Evolutionary conservation across 345 rosid genomes (phyloP).

Genomic region (Clausena lansium): DNA sequence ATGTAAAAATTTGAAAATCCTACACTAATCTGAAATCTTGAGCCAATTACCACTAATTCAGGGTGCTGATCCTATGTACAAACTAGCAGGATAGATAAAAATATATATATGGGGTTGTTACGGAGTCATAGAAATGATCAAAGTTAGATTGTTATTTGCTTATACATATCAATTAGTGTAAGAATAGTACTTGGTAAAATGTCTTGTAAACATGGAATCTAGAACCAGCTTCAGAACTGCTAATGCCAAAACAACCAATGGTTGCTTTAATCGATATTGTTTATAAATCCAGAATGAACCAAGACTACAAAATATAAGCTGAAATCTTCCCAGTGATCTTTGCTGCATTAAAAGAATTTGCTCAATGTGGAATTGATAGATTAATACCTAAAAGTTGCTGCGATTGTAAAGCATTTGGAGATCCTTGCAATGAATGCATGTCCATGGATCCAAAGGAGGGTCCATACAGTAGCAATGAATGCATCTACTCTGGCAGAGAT

Average conservation of each 20-base stretch:
- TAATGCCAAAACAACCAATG: not conserved
- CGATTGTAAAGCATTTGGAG: conserved; percentile 54
- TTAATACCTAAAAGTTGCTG: conserved; percentile 18
- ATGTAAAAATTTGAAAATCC: not conserved
- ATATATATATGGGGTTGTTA: too few relatives aligned
- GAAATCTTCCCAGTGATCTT: not conserved
- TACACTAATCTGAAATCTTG: not conserved
- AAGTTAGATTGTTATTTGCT: not conserved
- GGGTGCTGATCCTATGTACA: not conserved
- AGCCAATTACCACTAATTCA: not conserved
- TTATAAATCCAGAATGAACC: not conserved
- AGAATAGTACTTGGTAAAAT: not conserved
- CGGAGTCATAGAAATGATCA: not conserved
- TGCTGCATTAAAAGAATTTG: not conserved
- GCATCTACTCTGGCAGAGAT: conserved; percentile 54
- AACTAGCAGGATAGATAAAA: not conserved
- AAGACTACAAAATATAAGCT: not conserved
- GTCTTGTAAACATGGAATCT: not conserved
- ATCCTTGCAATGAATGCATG: conserved; percentile 78
- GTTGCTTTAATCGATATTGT: not conserved
- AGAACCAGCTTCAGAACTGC: not conserved
- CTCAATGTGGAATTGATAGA: not conserved
- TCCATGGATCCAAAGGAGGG: conserved; percentile 81
- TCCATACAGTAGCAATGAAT: conserved; percentile 84
- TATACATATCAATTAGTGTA: not conserved